These are phyloP conservation scores for Orychophragmus violaceus DNA, from an alignment of 345 rosid species.

Conservation along the genomic window DNA sequence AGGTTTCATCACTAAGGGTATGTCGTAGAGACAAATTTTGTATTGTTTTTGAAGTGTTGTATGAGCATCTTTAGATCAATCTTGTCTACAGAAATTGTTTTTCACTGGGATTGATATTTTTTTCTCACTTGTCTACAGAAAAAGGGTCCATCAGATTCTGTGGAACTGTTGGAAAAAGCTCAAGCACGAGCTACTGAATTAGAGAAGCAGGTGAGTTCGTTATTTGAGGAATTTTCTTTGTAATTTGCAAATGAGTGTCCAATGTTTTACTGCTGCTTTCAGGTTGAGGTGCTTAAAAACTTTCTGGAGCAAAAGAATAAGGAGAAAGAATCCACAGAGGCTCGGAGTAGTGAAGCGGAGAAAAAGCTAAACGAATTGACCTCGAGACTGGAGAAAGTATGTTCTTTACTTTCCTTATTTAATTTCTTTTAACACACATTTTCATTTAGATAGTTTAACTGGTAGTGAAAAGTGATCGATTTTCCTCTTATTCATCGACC, in stretches of 20 bases:
- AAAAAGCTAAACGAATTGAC: constrained; percentile 49
- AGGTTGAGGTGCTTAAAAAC: constrained; percentile 56
- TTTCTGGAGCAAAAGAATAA: constrained; percentile 44
- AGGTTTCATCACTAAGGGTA: constrained; percentile 68
- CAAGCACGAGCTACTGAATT: constrained; percentile 62
- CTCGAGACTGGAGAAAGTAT: constrained; percentile 54
- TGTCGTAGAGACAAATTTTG: background rate
- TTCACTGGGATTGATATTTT: no score
- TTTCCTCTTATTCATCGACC: background rate
- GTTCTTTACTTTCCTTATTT: constrained; percentile 16
- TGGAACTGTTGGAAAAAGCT: constrained; percentile 59
- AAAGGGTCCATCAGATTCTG: constrained; percentile 50
- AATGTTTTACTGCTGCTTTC: constrained; percentile 13
- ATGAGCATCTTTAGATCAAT: background rate
- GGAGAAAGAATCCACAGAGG: constrained; percentile 53
- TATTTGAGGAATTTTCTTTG: background rate
- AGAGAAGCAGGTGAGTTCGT: constrained; percentile 58
- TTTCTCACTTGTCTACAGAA: constrained; percentile 31
- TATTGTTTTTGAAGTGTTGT: background rate
- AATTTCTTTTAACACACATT: background rate
- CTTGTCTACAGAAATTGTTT: background rate
- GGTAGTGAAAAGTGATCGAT: background rate
- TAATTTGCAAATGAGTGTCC: background rate
- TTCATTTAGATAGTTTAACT: background rate
- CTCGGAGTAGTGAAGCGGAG: constrained; percentile 48